Evolutionary conservation across 805 yeast species (phyloP).

Genomic region (Metschnikowia koreensis): DNA sequence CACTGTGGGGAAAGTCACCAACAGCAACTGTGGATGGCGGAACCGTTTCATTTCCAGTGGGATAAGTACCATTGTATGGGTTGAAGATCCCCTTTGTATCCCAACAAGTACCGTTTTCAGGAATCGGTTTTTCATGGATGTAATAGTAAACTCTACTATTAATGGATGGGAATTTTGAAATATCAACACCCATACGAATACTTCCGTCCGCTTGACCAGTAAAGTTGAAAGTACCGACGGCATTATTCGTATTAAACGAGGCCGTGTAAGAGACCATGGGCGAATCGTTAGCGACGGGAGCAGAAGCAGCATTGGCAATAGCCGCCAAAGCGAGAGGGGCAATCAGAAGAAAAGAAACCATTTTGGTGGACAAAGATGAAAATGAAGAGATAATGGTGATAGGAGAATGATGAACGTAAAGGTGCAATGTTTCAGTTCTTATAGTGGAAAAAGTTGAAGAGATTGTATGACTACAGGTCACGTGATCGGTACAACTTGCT

Average conservation of each 20-base stretch:
- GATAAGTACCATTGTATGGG: constrained; percentile 54
- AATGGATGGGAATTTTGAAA: too few species aligned
- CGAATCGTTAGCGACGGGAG: neutral
- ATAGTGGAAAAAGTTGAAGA: neutral
- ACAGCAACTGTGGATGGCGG: constrained; percentile 35
- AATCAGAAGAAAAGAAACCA: neutral
- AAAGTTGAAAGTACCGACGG: constrained; percentile 23
- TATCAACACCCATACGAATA: too few species aligned
- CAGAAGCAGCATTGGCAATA: neutral
- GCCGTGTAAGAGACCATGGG: neutral
- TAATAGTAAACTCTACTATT: constrained; percentile 47
- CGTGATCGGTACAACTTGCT: too few species aligned
- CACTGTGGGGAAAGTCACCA: neutral
- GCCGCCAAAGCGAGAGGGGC: constrained; percentile 29
- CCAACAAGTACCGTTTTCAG: constrained; percentile 49
- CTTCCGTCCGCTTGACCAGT: neutral
- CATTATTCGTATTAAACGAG: neutral
- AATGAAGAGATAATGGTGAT: neutral
- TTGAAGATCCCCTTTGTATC: constrained; percentile 56
- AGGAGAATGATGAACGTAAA: neutral
- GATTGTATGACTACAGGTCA: too few species aligned
- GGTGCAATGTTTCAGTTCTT: neutral
- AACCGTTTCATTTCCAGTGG: constrained; percentile 49
- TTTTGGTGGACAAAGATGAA: neutral
- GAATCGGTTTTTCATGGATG: constrained; percentile 58